These are phyloP conservation scores for Coniella vitis DNA, from an alignment of 2,329 filamentous ascomycete species.

Conservation along the genomic window DNA sequence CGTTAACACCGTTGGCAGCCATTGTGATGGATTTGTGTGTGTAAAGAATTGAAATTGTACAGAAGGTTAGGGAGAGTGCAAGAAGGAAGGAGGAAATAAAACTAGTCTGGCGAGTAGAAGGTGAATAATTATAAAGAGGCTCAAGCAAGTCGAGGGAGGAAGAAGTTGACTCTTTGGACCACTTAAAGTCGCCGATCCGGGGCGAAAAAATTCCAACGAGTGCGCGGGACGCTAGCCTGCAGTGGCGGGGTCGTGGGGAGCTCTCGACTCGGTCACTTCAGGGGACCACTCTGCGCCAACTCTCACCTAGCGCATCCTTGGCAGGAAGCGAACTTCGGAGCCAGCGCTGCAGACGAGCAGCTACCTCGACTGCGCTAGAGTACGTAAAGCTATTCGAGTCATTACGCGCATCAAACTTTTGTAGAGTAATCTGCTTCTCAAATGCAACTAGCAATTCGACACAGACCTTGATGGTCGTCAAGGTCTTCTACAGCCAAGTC, in stretches of 20 bases:
- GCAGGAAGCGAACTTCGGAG: conserved; percentile 3
- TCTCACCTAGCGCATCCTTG: not conserved
- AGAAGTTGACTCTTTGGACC: not conserved
- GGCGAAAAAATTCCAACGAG: conserved; percentile 13
- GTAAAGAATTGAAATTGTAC: not conserved
- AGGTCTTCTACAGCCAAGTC: too few species aligned
- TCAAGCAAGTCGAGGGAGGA: not conserved
- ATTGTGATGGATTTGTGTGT: conserved; percentile 19
- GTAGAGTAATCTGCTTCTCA: too few species aligned
- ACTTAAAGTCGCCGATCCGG: conserved; percentile 3
- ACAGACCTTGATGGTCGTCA: too few species aligned
- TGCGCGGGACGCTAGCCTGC: conserved; percentile 2
- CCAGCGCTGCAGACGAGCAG: not conserved
- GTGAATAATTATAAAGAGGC: not conserved
- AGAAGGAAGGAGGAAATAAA: too few species aligned
- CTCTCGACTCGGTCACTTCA: conserved; percentile 11
- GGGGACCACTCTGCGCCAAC: not conserved
- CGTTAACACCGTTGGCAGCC: conserved; percentile 22
- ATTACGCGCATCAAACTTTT: too few species aligned
- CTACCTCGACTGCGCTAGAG: too few species aligned
- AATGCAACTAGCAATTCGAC: too few species aligned
- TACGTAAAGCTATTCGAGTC: not conserved
- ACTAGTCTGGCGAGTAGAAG: not conserved
- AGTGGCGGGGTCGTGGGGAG: conserved; percentile 9
- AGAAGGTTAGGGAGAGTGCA: not conserved